Base-by-base conservation (phyloP, 768 basidiomycete species). In the Cantharellus anzutake region DNA sequence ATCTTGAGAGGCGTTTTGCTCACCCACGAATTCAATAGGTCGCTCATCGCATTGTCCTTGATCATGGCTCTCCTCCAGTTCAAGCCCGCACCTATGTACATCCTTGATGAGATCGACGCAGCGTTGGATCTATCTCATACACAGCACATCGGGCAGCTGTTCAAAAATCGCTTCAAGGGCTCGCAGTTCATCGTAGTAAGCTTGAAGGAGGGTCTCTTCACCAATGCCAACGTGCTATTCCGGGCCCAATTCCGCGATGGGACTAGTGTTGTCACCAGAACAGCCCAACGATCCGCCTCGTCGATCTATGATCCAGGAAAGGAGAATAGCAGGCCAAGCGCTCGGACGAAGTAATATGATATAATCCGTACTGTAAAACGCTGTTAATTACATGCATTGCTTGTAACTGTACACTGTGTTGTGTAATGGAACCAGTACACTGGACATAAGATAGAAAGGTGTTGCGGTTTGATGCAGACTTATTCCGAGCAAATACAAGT, bases 61-160 rank as follows among this genome's bases (percentile, higher is more conserved):
- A 98, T 98, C 74, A 94, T 99, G 92, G 86, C 96, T 0, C 80
- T 99, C 16, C 81, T 98, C n/a, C 92, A 97, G 69, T 97, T 97
- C 78, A 97, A 97, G 68, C 93, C 94, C 4, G 93, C 94, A 14
- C 94, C 92, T 2, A 92, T 98, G 90, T 98, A 98, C 71, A 99
- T 99, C 68, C 79, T 99, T 4, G 96, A 99, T 72, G 96, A 99
- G 71, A 94, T 99, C 63, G 96, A 98, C 70, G 93, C 96, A 0
- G 94, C 94, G 4, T 78, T 98, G 37, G 96, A 99, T 71, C 74
- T 98, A 7, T 93, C 90, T 38, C 91, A 94, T 65, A 94, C 90
- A 1, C 92, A 98, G 66, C 90, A 99, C 70, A 97, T 99, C 61
- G 96, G 94, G 39, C 89, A 91, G 64, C 80, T 98, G n/a, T 98